A percentile compares a stretch with the other conserved stretches of the same genome.
Conservation (phyloP, 2,329 filamentous ascomycete genomes). For the Chaetomium sp. region DNA sequence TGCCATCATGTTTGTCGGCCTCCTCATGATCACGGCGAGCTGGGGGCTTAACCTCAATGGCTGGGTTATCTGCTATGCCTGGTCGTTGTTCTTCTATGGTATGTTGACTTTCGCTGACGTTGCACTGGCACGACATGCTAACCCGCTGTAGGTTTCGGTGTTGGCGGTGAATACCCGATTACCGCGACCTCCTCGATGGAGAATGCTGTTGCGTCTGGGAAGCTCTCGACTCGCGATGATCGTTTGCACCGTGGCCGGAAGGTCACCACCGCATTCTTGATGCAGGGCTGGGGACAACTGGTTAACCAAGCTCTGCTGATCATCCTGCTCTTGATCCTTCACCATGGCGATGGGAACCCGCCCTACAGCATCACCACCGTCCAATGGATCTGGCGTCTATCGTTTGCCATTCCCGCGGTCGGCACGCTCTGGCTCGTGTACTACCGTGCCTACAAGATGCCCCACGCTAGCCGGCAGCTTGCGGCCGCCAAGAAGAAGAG, state of each 20-base stretch:
- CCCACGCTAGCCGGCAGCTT: constrained; percentile 76
- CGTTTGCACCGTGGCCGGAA: constrained; percentile 93
- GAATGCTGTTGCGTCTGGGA: constrained; percentile 77
- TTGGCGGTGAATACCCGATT: constrained; percentile 91
- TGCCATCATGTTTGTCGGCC: constrained; percentile 85
- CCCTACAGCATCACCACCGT: constrained; percentile 72
- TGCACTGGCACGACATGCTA: not conserved
- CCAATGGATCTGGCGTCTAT: constrained; percentile 88
- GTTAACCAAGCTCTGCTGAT: constrained; percentile 90
- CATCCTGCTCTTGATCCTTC: constrained; percentile 79
- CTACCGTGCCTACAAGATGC: constrained; percentile 95
- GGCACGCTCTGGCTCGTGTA: constrained; percentile 94
- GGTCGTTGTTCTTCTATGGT: constrained; percentile 88
- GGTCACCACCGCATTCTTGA: constrained; percentile 91
- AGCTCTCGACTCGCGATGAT: constrained; percentile 83
- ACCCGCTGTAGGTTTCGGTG: constrained; percentile 43
- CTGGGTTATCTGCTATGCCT: constrained; percentile 96
- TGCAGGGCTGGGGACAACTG: constrained; percentile 98
- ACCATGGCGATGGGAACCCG: constrained; percentile 66
- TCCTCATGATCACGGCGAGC: constrained; percentile 83
- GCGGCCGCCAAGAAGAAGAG: constrained; percentile 75
- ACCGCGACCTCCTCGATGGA: constrained; percentile 95
- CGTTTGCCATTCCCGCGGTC: constrained; percentile 83
- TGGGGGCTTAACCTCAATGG: constrained; percentile 85
- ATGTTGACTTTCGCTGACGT: constrained; percentile 29